These are phyloP conservation scores for Candida xyloterini DNA, from an alignment of 805 yeast genomes.

Conservation along the genomic window DNA sequence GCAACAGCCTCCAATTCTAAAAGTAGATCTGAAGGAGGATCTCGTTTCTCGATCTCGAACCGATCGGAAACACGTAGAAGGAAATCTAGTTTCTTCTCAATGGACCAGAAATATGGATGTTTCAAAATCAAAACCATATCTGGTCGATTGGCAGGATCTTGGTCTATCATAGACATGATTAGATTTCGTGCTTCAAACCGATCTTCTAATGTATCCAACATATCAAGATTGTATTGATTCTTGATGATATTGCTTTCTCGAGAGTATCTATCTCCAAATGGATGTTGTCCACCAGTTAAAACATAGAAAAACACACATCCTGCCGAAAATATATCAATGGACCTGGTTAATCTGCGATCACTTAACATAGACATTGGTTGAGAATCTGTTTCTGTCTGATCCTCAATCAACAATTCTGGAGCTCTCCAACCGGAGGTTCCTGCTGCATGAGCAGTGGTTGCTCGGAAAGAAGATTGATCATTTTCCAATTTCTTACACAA, in stretches of 20 bases:
- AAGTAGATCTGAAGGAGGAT: conserved; percentile 54
- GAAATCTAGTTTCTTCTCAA: conserved; percentile 73
- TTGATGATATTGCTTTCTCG: conserved; percentile 87
- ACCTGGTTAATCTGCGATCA: conserved; percentile 70
- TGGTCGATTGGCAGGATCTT: conserved; percentile 69
- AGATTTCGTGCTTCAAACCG: conserved; percentile 68
- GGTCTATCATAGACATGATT: conserved; percentile 66
- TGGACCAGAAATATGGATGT: conserved; percentile 90
- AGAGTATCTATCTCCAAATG: conserved; percentile 88
- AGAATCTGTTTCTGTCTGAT: conserved; percentile 24
- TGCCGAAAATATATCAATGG: conserved; percentile 88
- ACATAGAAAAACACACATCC: conserved; percentile 94
- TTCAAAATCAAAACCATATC: conserved; percentile 61
- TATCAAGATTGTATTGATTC: conserved; percentile 51
- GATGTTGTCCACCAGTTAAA: conserved; percentile 80
- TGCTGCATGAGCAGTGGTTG: conserved; percentile 89
- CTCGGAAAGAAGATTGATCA: conserved; percentile 90
- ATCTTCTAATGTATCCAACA: conserved; percentile 45
- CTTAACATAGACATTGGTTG: conserved; percentile 3
- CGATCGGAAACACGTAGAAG: conserved; percentile 85
- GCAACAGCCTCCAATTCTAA: conserved; percentile 66
- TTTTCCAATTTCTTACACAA: conserved; percentile 87
- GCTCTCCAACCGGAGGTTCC: conserved; percentile 99
- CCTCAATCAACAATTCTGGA: conserved; percentile 70
- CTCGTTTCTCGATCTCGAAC: conserved; percentile 89